Evolutionary conservation across 108 stramenopile species (phyloP).

Genomic region (Epithemia pelagica): DNA sequence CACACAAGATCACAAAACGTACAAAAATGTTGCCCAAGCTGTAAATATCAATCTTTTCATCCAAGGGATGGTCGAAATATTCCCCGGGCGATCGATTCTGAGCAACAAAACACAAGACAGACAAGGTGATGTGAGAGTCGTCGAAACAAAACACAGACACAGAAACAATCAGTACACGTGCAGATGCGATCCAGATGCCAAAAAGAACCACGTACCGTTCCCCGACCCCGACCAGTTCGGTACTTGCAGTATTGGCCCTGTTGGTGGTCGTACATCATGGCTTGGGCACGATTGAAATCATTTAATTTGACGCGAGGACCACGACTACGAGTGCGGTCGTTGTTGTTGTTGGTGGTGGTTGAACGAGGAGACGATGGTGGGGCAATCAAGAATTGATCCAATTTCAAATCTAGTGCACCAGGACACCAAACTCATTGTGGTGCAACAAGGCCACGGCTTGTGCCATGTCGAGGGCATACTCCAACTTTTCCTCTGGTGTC

Average conservation of each 20-base stretch:
- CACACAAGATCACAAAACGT: too few species aligned
- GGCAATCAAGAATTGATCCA: not conserved
- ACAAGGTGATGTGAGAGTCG: too few species aligned
- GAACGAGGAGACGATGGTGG: too few species aligned
- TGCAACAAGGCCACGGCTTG: not conserved
- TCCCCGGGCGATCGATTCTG: conserved; percentile 61
- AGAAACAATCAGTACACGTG: too few species aligned
- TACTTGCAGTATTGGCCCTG: conserved; percentile 57
- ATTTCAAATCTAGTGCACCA: conserved; percentile 11
- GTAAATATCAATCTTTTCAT: conserved; percentile 70
- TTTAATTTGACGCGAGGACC: too few species aligned
- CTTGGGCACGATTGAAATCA: conserved; percentile 28
- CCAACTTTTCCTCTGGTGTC: too few species aligned
- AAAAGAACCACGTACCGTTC: not conserved
- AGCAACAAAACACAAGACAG: too few species aligned
- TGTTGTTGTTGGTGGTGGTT: too few species aligned
- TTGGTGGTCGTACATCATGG: not conserved
- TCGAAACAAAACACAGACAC: too few species aligned
- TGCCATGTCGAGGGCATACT: conserved; percentile 2
- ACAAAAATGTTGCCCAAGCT: too few species aligned
- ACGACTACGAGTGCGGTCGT: too few species aligned
- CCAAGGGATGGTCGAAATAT: conserved; percentile 27
- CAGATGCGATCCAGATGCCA: too few species aligned
- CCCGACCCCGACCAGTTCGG: conserved; percentile 30
- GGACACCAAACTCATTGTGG: conserved; percentile 34